phyloP scores from a whole-genome alignment of 345 rosid genomes.

The Citrus glauca region DNA sequence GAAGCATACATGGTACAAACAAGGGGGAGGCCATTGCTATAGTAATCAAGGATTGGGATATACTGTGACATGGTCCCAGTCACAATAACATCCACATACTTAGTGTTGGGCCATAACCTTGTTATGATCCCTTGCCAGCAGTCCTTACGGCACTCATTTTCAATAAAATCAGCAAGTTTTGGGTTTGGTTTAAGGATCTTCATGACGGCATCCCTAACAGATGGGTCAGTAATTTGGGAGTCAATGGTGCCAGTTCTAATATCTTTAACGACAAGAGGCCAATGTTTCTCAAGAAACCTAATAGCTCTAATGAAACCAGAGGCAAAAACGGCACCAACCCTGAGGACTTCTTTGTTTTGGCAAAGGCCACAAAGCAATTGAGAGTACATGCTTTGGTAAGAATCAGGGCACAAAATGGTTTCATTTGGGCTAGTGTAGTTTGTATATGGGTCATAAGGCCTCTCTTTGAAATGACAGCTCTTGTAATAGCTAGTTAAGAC shows the following conservation, averaged over 20 bases:
- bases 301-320: constrained; percentile 81
- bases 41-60: constrained; percentile 87
- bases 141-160: constrained; percentile 45
- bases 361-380: constrained; percentile 76
- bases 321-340: constrained; percentile 83
- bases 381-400: constrained; percentile 81
- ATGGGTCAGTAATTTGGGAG: constrained; percentile 50
- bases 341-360: constrained; percentile 59
- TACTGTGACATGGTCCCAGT: constrained; percentile 99
- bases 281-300: constrained; percentile 67
- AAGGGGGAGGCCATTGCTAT: constrained; percentile 80
- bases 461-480: constrained; percentile 57
- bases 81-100: constrained; percentile 93
- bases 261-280: constrained; percentile 46
- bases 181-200: constrained; percentile 63
- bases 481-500: constrained; percentile 76
- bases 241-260: constrained; percentile 48
- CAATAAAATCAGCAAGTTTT: constrained; percentile 54
- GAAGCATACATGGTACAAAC: constrained; percentile 99
- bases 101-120: constrained; percentile 75
- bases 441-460: constrained; percentile 67
- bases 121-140: constrained; percentile 78
- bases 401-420: constrained; percentile 68
- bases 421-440: constrained; percentile 85
- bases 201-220: constrained; percentile 53